A percentile compares a stretch with the other conserved stretches of the same genome.
phyloP scores from a whole-genome alignment of 345 rosid genomes.

The Salix suchowensis region DNA sequence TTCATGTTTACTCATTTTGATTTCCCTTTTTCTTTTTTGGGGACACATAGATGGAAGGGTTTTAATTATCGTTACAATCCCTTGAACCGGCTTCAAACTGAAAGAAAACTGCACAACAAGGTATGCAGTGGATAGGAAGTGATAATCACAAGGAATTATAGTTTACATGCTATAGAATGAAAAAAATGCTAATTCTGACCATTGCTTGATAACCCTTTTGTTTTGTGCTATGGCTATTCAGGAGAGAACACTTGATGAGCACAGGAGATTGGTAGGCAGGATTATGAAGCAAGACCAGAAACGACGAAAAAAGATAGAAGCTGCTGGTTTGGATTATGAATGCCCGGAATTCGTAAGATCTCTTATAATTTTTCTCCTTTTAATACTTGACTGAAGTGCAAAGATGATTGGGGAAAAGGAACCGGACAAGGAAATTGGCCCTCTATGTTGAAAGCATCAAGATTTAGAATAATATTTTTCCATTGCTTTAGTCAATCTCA shows the following conservation, averaged over 20 bases:
- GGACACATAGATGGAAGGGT: slow-evolving; percentile 70
- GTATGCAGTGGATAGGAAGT: slow-evolving; percentile 22
- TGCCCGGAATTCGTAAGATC: slow-evolving; percentile 85
- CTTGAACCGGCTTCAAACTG: slow-evolving; percentile 56
- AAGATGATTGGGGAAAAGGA: too few relatives aligned
- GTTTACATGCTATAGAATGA: neutral
- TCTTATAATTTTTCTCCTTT: neutral
- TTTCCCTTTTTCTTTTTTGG: neutral
- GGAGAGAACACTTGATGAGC: slow-evolving; percentile 89
- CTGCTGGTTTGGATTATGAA: slow-evolving; percentile 76
- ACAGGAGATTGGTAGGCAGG: slow-evolving; percentile 61
- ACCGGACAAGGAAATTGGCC: neutral
- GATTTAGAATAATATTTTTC: neutral
- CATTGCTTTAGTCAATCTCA: neutral
- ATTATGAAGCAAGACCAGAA: slow-evolving; percentile 60
- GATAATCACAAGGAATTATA: neutral
- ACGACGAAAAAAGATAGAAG: slow-evolving; percentile 63
- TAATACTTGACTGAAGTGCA: neutral
- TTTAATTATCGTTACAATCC: slow-evolving; percentile 51
- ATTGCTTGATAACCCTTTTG: neutral
- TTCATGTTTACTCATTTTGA: neutral
- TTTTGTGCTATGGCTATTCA: slow-evolving; percentile 11
- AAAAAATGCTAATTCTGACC: neutral
- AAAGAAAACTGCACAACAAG: slow-evolving; percentile 62
- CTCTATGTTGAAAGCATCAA: neutral